Evolutionary conservation across 768 basidiomycete genomes (phyloP).

Genomic region (Phlegmacium glaucopus): DNA sequence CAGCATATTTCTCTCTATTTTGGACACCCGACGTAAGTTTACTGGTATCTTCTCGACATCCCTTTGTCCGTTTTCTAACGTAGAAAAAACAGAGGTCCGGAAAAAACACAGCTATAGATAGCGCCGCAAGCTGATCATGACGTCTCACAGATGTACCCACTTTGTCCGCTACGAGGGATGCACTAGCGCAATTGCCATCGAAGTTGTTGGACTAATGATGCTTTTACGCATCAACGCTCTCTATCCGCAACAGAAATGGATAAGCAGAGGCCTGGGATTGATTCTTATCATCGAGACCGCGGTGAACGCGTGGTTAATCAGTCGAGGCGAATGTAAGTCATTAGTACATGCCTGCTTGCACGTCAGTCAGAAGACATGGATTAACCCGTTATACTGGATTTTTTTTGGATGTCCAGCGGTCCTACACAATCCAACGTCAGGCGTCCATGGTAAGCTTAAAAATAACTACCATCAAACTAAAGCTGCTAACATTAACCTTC

Average conservation of each 20-base stretch:
- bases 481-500: not conserved
- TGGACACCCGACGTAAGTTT: conserved; percentile 37
- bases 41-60: not conserved
- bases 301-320: conserved; percentile 54
- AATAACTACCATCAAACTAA: not conserved
- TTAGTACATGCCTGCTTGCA: not conserved
- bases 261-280: conserved; percentile 24
- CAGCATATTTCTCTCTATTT: conserved; percentile 40
- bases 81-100: conserved; percentile 10
- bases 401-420: conserved; percentile 32
- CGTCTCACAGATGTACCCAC: conserved; percentile 32
- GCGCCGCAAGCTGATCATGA: not conserved
- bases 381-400: not conserved
- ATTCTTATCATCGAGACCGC: conserved; percentile 43
- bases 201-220: conserved; percentile 57
- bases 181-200: conserved; percentile 51
- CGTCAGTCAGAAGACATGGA: not conserved
- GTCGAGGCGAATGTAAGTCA: conserved; percentile 43
- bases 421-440: conserved; percentile 34
- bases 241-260: conserved; percentile 31
- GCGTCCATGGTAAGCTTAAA: conserved; percentile 28
- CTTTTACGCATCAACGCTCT: conserved; percentile 45
- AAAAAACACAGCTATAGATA: not conserved
- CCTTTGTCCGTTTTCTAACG: not conserved
- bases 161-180: conserved; percentile 52